Evolutionary conservation across 768 basidiomycete species (phyloP).

Genomic region (Amanita thiersii): DNA sequence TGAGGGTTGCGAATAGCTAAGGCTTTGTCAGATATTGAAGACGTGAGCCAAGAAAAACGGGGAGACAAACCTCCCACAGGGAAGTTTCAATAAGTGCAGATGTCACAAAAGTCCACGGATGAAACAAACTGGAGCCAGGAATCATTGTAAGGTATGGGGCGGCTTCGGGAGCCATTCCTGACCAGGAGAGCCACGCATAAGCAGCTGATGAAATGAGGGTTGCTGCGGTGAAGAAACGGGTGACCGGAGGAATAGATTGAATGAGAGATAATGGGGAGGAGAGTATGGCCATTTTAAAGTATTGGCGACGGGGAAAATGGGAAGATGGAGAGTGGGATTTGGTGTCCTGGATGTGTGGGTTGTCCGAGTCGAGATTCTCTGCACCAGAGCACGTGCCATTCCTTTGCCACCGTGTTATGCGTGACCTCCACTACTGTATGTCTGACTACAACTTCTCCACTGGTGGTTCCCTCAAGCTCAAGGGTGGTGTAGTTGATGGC

Average conservation of each 20-base stretch:
- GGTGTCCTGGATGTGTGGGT: too few species aligned
- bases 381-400: constrained; percentile 7
- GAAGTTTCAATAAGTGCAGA: constrained; percentile 82
- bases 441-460: constrained; percentile 81
- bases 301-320: constrained; percentile 9
- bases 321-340: too few species aligned
- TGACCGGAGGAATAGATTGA: constrained; percentile 70
- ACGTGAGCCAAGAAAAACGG: background rate
- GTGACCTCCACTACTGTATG: constrained; percentile 34
- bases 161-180: constrained; percentile 24
- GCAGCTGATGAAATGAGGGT: constrained; percentile 51
- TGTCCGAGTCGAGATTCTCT: too few species aligned
- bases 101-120: constrained; percentile 93
- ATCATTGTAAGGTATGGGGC: constrained; percentile 70
- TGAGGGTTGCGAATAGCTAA: constrained; percentile 70
- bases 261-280: constrained; percentile 64
- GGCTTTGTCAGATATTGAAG: constrained; percentile 10
- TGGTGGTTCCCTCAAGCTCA: constrained; percentile 85
- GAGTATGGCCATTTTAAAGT: constrained; percentile 59
- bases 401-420: constrained; percentile 8
- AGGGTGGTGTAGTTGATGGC: constrained; percentile 72
- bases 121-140: constrained; percentile 74
- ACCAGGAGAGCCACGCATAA: constrained; percentile 63
- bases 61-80: constrained; percentile 65
- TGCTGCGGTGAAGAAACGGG: constrained; percentile 59